These are phyloP conservation scores for Saposhnikovia divaricata DNA, from an alignment of 129 eudicot genomes.

Conservation along the genomic window DNA sequence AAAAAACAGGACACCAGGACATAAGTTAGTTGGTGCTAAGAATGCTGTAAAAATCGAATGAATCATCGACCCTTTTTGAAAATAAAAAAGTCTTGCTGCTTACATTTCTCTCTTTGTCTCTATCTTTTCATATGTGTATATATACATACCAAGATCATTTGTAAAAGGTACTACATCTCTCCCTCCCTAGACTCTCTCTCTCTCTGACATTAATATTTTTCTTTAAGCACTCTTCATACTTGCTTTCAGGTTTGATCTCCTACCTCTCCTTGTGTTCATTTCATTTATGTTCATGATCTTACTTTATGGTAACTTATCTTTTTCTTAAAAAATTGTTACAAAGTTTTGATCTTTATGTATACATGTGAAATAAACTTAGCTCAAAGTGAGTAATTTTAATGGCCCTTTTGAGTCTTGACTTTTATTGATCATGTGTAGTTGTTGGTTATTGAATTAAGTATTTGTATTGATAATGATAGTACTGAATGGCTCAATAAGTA, in stretches of 20 bases:
- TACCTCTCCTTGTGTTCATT: background rate
- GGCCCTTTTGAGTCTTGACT: background rate
- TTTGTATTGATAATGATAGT: background rate
- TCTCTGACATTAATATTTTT: background rate
- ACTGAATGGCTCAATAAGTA: background rate
- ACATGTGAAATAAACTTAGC: background rate
- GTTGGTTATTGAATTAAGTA: background rate
- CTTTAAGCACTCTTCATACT: background rate
- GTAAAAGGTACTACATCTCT: constrained; percentile 1
- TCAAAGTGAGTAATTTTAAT: background rate
- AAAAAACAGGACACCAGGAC: background rate
- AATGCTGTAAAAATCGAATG: constrained; percentile 5
- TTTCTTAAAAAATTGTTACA: background rate
- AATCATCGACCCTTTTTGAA: background rate
- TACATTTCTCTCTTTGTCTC: background rate
- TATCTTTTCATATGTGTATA: background rate
- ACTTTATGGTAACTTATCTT: background rate
- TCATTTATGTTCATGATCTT: background rate
- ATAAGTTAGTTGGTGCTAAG: background rate
- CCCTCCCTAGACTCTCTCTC: background rate
- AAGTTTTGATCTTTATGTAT: background rate
- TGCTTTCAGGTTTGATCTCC: constrained; percentile 2
- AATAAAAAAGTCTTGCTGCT: background rate
- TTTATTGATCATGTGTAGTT: background rate
- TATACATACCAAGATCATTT: background rate